Percentiles rank a stretch among this genome's conserved stretches.
phyloP scores from a whole-genome alignment of 257 asterid genomes.

The Solanum tarijense region DNA sequence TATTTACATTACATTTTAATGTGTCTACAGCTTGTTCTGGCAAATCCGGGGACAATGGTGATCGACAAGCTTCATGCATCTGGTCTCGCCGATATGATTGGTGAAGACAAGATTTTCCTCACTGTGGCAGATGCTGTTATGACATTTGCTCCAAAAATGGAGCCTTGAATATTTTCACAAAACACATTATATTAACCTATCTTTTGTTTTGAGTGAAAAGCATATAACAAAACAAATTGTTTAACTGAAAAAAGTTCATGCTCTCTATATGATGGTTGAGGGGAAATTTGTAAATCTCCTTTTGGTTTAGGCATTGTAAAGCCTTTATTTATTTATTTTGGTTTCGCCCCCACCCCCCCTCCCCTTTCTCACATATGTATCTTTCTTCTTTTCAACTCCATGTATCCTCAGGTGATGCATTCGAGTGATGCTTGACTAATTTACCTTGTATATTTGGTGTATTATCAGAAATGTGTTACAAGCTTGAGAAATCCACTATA shows the following conservation, averaged over 20 bases:
- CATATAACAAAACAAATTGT: neutral
- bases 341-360: neutral
- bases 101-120: conserved; percentile 67
- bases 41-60: conserved; percentile 69
- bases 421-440: neutral
- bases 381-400: neutral
- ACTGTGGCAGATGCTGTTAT: conserved; percentile 60
- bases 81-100: conserved; percentile 24
- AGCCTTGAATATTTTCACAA: conserved; percentile 25
- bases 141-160: conserved; percentile 53
- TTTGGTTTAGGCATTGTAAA: neutral
- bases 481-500: neutral
- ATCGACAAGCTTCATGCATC: conserved; percentile 62
- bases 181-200: neutral
- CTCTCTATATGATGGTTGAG: neutral
- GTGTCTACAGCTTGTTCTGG: conserved; percentile 51
- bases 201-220: neutral
- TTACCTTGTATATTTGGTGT: neutral
- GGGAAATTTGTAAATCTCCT: neutral
- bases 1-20: neutral
- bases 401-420: neutral
- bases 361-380: neutral
- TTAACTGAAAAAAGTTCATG: neutral
- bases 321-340: neutral
- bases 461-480: neutral